A percentile compares a stretch with the other conserved stretches of the same genome.
These are phyloP conservation scores for Flaveria ramosissima DNA, from an alignment of 129 eudicot species.

Conservation along the genomic window DNA sequence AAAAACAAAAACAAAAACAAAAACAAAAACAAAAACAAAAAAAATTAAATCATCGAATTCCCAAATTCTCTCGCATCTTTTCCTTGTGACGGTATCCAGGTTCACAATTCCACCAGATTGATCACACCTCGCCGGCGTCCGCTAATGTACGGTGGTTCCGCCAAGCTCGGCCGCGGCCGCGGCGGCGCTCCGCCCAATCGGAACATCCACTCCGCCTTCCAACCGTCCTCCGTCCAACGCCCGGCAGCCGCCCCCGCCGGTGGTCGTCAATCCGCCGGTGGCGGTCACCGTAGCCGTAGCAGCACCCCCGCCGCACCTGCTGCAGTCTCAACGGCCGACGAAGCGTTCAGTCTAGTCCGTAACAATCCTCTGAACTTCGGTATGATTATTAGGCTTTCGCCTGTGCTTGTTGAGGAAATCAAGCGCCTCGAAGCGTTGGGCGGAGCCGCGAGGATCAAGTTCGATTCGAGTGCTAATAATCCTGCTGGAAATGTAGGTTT, in stretches of 20 bases:
- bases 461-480: constrained; percentile 68
- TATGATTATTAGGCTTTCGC: constrained; percentile 73
- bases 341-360: constrained; percentile 69
- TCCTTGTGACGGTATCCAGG: constrained; percentile 45
- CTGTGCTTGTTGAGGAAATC: constrained; percentile 93
- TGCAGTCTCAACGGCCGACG: constrained; percentile 51
- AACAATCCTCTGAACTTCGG: constrained; percentile 68
- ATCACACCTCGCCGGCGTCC: constrained; percentile 19
- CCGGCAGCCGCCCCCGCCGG: constrained; percentile 44
- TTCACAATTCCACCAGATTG: constrained; percentile 29
- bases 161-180: constrained; percentile 73
- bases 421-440: constrained; percentile 78
- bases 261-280: constrained; percentile 56
- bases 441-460: constrained; percentile 66
- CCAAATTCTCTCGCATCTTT: constrained; percentile 40
- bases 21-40: neutral
- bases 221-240: constrained; percentile 52
- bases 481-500: constrained; percentile 69
- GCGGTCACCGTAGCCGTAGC: constrained; percentile 48
- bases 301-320: constrained; percentile 31
- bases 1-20: neutral
- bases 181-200: constrained; percentile 65
- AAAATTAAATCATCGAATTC: constrained; percentile 30
- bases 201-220: constrained; percentile 58
- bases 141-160: constrained; percentile 68